Evolutionary conservation across 1,284 basidiomycete genomes (phyloP).

Genomic region (Tylopilus sp.): DNA sequence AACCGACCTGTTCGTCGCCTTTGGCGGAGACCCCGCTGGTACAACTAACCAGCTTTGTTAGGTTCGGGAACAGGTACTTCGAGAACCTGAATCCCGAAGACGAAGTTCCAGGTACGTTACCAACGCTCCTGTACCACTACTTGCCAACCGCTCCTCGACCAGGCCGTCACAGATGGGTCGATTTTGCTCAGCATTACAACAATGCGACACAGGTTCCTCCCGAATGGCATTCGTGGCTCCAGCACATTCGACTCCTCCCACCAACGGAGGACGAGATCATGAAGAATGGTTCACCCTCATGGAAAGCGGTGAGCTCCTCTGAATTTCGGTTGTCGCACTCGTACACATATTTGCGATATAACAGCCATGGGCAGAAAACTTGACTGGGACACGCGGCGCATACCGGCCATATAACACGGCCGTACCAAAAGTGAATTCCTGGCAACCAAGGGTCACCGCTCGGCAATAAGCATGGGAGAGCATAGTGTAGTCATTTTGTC

Average conservation of each 20-base stretch:
- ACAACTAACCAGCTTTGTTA: slow-evolving; percentile 29
- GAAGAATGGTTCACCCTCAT: slow-evolving; percentile 63
- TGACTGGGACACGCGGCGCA: slow-evolving; percentile 87
- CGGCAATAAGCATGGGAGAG: slow-evolving; percentile 35
- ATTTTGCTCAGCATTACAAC: slow-evolving; percentile 84
- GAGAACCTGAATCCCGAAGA: slow-evolving; percentile 84
- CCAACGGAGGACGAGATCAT: slow-evolving; percentile 73
- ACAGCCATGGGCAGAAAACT: slow-evolving; percentile 77
- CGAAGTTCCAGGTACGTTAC: slow-evolving; percentile 71
- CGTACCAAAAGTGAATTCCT: slow-evolving; percentile 73
- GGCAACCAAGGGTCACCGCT: slow-evolving; percentile 71
- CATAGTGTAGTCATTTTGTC: not conserved
- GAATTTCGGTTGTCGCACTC: not conserved
- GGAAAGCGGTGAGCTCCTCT: slow-evolving; percentile 69
- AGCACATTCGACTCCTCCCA: slow-evolving; percentile 80
- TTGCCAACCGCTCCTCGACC: not conserved
- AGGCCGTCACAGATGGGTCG: slow-evolving; percentile 94
- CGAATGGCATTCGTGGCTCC: slow-evolving; percentile 93
- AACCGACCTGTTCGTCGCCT: slow-evolving; percentile 65
- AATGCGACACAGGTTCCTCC: slow-evolving; percentile 87
- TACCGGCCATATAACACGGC: slow-evolving; percentile 86
- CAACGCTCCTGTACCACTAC: not conserved
- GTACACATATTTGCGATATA: slow-evolving; percentile 4
- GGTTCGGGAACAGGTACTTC: slow-evolving; percentile 87
- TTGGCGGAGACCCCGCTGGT: not conserved